Evolutionary conservation across 345 rosid species (phyloP).

Genomic region (Aegle marmelos): DNA sequence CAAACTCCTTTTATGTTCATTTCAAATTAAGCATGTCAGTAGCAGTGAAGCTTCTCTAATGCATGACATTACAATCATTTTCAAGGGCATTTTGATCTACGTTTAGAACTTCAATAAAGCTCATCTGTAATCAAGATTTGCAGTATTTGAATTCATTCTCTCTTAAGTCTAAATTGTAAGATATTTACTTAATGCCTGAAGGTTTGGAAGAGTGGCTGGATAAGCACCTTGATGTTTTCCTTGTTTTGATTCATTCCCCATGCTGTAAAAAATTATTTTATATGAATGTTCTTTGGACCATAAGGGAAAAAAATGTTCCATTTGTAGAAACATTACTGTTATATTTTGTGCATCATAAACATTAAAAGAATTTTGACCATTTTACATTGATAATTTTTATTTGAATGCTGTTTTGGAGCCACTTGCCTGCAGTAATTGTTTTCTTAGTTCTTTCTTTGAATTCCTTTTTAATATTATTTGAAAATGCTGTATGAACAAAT

Average conservation of each 20-base stretch:
- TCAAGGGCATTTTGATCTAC: background rate
- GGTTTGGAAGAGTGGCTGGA: background rate
- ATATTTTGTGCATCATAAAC: background rate
- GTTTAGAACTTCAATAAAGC: background rate
- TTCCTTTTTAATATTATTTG: background rate
- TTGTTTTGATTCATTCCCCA: background rate
- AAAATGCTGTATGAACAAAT: background rate
- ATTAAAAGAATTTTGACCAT: background rate
- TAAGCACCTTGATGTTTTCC: background rate
- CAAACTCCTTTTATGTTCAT: background rate
- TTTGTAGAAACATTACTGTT: background rate
- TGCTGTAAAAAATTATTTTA: background rate
- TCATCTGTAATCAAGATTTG: background rate
- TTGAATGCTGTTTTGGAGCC: background rate
- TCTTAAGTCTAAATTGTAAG: background rate
- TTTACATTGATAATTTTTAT: background rate
- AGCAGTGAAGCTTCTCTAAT: background rate
- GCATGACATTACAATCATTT: background rate
- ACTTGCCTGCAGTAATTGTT: background rate
- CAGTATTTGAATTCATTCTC: background rate
- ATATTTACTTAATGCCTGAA: background rate
- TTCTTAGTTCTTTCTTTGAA: background rate
- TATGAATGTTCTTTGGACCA: background rate
- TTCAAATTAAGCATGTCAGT: background rate
- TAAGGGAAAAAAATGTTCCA: background rate